Evolutionary conservation across 257 asterid genomes (phyloP).

Genomic region (Haberlea rhodopensis): DNA sequence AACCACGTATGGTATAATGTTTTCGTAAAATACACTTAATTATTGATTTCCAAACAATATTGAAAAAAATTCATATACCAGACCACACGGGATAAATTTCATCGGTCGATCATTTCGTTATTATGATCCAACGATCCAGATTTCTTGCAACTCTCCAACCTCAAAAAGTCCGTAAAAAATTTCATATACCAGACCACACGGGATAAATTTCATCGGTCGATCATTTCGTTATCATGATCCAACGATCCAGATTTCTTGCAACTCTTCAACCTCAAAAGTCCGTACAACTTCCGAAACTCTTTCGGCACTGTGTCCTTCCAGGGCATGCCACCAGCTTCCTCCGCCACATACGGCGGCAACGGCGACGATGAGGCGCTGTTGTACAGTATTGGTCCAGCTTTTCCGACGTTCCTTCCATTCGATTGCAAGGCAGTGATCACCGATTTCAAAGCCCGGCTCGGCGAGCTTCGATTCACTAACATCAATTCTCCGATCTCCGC

Average conservation of each 20-base stretch:
- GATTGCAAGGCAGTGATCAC: conserved; percentile 59
- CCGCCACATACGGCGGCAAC: conserved; percentile 34
- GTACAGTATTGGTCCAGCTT: conserved; percentile 24
- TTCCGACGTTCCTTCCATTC: conserved; percentile 26
- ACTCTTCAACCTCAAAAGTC: conserved; percentile 54
- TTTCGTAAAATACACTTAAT: background rate
- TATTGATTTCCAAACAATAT: background rate
- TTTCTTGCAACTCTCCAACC: too few species aligned
- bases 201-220: too few species aligned
- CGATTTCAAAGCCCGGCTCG: conserved; percentile 60
- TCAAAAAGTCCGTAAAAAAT: too few species aligned
- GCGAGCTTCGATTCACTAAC: conserved; percentile 60
- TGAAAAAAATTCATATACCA: too few species aligned
- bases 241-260: conserved; percentile 48
- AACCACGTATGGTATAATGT: too few species aligned
- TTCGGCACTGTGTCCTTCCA: conserved; percentile 60
- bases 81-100: too few species aligned
- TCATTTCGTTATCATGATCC: conserved; percentile 40
- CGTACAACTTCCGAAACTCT: conserved; percentile 62
- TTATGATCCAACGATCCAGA: too few species aligned
- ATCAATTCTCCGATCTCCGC: conserved; percentile 66
- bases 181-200: too few species aligned
- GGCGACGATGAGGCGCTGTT: conserved; percentile 43
- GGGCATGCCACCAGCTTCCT: conserved; percentile 40
- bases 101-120: too few species aligned